phyloP scores from a whole-genome alignment of 306 rosid genomes.

The Citrullus mucosospermus region DNA sequence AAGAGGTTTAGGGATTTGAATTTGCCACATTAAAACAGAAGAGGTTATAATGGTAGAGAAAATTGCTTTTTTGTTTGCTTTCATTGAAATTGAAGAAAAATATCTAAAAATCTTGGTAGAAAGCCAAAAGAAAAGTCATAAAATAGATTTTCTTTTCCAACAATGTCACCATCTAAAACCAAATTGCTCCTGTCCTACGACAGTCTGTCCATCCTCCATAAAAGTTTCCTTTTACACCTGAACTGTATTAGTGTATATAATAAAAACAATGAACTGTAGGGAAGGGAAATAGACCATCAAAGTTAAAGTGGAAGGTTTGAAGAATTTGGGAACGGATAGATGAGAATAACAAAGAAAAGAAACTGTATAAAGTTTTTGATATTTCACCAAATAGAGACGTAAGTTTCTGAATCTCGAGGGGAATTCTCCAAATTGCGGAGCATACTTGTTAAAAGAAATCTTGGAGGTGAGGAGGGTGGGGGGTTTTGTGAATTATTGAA shows the following conservation, averaged over 20 bases:
- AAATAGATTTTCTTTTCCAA: neutral
- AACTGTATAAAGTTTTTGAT: neutral
- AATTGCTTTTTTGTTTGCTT: neutral
- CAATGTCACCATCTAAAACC: neutral
- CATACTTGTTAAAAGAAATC: neutral
- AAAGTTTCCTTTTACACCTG: neutral
- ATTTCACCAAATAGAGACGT: neutral
- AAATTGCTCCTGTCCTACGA: neutral
- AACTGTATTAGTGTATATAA: neutral
- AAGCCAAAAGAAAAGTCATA: neutral
- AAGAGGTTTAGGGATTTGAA: neutral
- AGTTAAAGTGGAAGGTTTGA: neutral
- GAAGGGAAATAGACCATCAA: neutral
- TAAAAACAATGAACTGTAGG: neutral
- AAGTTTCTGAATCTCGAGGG: neutral
- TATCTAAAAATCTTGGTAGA: neutral
- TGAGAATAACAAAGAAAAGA: neutral
- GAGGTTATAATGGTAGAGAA: neutral
- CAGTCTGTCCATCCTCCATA: neutral
- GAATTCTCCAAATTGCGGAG: neutral
- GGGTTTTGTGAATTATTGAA: neutral
- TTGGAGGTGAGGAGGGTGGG: neutral
- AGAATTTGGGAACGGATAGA: neutral
- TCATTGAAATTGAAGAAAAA: neutral
- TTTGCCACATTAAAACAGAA: neutral